Base-by-base conservation (phyloP, 805 yeast species). In the Starmera caribaea region DNA sequence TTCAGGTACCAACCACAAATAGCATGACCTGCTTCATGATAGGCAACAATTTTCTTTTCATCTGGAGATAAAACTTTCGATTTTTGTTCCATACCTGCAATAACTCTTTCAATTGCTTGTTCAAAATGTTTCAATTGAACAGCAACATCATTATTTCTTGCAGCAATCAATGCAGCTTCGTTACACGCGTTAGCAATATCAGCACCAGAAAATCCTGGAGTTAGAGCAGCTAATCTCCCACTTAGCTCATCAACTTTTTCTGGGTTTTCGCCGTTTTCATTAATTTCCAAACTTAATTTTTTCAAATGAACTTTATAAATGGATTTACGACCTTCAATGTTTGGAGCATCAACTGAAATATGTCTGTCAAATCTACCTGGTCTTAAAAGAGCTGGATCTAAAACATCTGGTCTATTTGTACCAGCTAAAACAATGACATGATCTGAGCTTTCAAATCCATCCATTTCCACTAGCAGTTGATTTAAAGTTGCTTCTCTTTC, bases 21-120 rank as follows among this genome's bases (percentile, higher is more conserved):
- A 4, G 97, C 97, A 59, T 88, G 97, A 0, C 97, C 97, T 2
- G 97, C 97, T 63, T 88, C 97, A 61, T 88, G 97, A 57, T 84
- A 88, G 0, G 96, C 96, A 37, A 88, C 96, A 28, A 84, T 75
- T 48, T 68, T 76, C 67, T 86, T 84, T 60, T 89, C 95, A 30
- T 81, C 85, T 9, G 81, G 79, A 6, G 85, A 77, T 38, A 88
- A 67, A 8, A 89, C 78, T 57, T 80, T 76, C 1, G 92, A 76
- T 56, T 85, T 85, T 62, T 82, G 81, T 58, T 88, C 96, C 35
- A 89, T 65, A n/a, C 97, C 97, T 10, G 94, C 96, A 63, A 88
- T 79, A 36, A 88, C 96, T 55, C 96, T 76, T 62, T 89, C 97
- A 57, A 88, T 85, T 16, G 96, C 96, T 58, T 76, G 81, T 60